Evolutionary conservation across 2,329 filamentous ascomycete genomes (phyloP), one percentile per base, ranked within the genome.

Genomic region (Endocalyx cinctus): DNA sequence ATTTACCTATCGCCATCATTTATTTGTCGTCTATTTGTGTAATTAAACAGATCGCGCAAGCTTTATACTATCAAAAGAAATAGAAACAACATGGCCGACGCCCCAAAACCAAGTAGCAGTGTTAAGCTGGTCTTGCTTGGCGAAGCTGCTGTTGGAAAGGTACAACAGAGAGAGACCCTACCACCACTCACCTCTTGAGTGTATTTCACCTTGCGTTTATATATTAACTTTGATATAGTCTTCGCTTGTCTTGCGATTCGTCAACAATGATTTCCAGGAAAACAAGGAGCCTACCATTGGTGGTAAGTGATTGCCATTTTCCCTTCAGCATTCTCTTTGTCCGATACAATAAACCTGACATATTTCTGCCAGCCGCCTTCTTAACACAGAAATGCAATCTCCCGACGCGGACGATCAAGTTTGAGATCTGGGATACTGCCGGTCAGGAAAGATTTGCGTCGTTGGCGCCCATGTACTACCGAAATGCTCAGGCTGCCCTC

Each of bases 231-330:
- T 33, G 36, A 16, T 55, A 94, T 40, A 55, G 92, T 97, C 92
- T 31, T 98, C 92, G 28, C 81, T 98, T 38, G 92, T 98, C 44
- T 77, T 98, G 59, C 87, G 92, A 57, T 98, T 98, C 66, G 92
- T 98, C 60, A 97, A 97, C 75, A 92, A 98, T 69, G 90, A 97
- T 66, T 98, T 98, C 57, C 92, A 98, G 71, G 92, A 97, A 68
- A 97, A 97, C 68, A 97, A 97, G 73, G 92, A 98, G 64, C 92
- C 92, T 42, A 98, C 92, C 47, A 98, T 98, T 66, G 92, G 92
- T 74, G 88, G 88, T 94, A 75, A 46, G 74, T 64, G n/a, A n/a
- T 17, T 14, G 31, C 19, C 35, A 16, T 14, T 26, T 12, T 33
- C 33, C 30, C 31, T 22, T 16, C 25, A 23, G 38, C 18, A 32